phyloP scores from a whole-genome alignment of 2,329 filamentous ascomycete genomes.

The Juglanconis oblonga region DNA sequence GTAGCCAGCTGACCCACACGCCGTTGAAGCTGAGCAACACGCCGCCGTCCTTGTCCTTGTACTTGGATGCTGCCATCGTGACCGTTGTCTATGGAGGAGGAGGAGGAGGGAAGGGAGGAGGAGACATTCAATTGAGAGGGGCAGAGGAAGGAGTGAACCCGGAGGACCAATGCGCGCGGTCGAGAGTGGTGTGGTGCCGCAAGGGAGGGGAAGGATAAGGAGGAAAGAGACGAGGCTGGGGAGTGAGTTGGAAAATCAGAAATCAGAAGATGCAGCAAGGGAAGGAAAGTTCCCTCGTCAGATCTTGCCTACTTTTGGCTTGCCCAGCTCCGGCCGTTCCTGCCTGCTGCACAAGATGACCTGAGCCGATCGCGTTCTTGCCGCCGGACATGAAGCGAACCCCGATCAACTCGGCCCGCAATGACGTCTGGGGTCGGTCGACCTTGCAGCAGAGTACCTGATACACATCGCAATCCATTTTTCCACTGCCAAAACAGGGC shows the following conservation, averaged over 20 bases:
- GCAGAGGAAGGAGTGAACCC: not conserved
- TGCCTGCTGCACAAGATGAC: not conserved
- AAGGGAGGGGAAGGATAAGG: not conserved
- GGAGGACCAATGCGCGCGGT: not conserved
- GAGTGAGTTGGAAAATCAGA: not conserved
- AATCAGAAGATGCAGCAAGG: not conserved
- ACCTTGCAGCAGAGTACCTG: not conserved
- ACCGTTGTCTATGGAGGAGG: not conserved
- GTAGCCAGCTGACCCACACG: conserved; percentile 85
- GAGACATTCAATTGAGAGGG: conserved; percentile 16
- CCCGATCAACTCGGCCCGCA: not conserved
- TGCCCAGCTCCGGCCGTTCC: no score
- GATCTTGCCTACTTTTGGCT: no score
- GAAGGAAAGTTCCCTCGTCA: no score
- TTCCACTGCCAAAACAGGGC: no score
- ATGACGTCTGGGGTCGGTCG: not conserved
- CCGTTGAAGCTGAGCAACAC: conserved; percentile 69
- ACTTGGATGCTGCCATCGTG: conserved; percentile 43
- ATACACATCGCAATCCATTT: no score
- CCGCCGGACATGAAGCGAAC: not conserved
- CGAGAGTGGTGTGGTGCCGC: not conserved
- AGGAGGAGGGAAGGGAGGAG: not conserved
- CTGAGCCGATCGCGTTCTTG: not conserved
- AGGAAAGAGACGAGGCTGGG: not conserved
- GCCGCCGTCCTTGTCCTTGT: conserved; percentile 65